phyloP scores from a whole-genome alignment of 192 early-diverging fungal genomes.

The Rhizoclosmatium globosum region DNA sequence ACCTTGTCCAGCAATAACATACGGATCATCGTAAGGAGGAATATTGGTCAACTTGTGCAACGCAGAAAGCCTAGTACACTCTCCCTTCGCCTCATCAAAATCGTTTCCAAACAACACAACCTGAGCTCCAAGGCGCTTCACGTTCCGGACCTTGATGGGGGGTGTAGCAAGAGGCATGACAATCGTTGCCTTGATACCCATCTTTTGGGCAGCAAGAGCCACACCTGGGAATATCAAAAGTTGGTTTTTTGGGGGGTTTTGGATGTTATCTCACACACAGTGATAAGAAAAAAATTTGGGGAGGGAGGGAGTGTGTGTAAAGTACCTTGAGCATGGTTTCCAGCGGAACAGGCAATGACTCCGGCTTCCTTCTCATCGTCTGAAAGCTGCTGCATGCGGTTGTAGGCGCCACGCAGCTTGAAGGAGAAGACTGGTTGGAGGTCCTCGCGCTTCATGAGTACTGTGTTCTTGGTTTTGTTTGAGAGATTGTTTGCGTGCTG shows the following conservation, averaged over 20 bases:
- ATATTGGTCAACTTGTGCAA: slow-evolving; percentile 80
- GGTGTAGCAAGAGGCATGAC: slow-evolving; percentile 92
- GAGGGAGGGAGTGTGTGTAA: not conserved
- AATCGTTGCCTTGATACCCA: slow-evolving; percentile 94
- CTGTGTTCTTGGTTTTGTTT: slow-evolving; percentile 66
- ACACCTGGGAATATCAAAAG: slow-evolving; percentile 57
- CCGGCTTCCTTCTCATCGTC: slow-evolving; percentile 81
- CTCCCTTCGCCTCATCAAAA: slow-evolving; percentile 93
- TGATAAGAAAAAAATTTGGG: slow-evolving; percentile 21
- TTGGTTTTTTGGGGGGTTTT: not conserved
- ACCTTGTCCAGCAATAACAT: slow-evolving; percentile 99
- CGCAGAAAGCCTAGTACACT: slow-evolving; percentile 77
- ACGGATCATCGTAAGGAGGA: slow-evolving; percentile 97
- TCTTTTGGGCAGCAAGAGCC: slow-evolving; percentile 87
- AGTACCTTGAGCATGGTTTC: slow-evolving; percentile 95
- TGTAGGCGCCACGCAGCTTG: slow-evolving; percentile 98
- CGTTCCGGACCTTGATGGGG: slow-evolving; percentile 90
- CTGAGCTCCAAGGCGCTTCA: slow-evolving; percentile 86
- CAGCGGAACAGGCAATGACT: slow-evolving; percentile 97
- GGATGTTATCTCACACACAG: not conserved
- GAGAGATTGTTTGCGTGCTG: slow-evolving; percentile 85
- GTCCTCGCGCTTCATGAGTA: slow-evolving; percentile 96
- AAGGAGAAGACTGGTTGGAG: slow-evolving; percentile 97
- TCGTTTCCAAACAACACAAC: slow-evolving; percentile 91
- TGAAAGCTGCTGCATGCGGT: slow-evolving; percentile 85